Evolutionary conservation across 805 yeast species (phyloP), one percentile per base, ranked within the genome.

Genomic region (Dipodascus albidus): DNA sequence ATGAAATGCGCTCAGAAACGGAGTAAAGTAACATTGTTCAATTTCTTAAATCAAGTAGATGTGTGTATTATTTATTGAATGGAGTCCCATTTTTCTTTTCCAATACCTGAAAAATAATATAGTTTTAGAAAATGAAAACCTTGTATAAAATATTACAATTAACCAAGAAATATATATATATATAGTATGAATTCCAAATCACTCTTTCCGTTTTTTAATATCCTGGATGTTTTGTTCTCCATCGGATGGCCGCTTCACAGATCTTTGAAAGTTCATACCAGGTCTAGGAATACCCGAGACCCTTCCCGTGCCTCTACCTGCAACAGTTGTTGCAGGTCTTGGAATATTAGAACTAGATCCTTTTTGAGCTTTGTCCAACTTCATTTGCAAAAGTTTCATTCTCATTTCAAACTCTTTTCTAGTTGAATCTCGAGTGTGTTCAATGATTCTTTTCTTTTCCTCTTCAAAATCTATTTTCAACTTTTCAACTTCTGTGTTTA

Each of bases 361-460:
- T 56, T 65, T 67, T 55, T 77, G 80, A 27, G 77, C 69, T 51
- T 74, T 74, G 48, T 76, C 80, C n/a, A 78, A 67, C 64, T 77
- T 80, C 58, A 73, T 72, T 59, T 74, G 75, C 59, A 80, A 70
- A 65, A 83, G 74, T 55, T 74, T 76, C 54, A 76, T 73, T 59
- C 81, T 77, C 65, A 84, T 75, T 55, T 78, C 84, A 49, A 74
- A 75, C 60, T 80, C 81, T 62, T 80, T 78, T 50, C 78, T 77
- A 47, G 79, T 75, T 23, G 78, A 76, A 52, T 71, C 70, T 50
- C 78, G 68, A 1, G 77, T 73, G 49, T 72, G 75, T 31, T 70
- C 73, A 20, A 75, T 71, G 48, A 72, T 70, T 54, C 70, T 68
- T 59, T 51, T 62, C 64, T 59, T 69, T 67, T 68, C 73, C 47